phyloP scores from a whole-genome alignment of 768 basidiomycete genomes.

The Rhizopogon vesiculosus region DNA sequence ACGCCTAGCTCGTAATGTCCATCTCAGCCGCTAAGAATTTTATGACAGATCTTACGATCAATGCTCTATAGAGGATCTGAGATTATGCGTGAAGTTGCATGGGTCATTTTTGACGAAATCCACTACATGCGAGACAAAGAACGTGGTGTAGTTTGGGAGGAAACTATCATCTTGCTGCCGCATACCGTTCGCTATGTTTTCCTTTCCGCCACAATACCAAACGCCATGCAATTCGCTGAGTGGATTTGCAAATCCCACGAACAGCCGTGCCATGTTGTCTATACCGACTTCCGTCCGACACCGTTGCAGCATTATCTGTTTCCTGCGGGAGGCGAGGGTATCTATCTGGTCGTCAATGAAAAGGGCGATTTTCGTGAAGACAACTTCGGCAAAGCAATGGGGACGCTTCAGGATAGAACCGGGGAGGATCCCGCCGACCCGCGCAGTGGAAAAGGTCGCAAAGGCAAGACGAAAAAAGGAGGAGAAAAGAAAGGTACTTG shows the following conservation, averaged over 20 bases:
- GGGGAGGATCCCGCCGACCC: slow-evolving; percentile 94
- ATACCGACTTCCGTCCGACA: slow-evolving; percentile 98
- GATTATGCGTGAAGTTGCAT: slow-evolving; percentile 99
- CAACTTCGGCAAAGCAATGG: slow-evolving; percentile 98
- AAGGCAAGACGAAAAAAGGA: slow-evolving; percentile 94
- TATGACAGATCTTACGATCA: slow-evolving; percentile 83
- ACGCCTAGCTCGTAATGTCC: neutral
- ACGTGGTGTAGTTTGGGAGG: slow-evolving; percentile 99
- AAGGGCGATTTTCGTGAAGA: slow-evolving; percentile 96
- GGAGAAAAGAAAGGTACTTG: slow-evolving; percentile 78
- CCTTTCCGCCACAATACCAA: slow-evolving; percentile 97
- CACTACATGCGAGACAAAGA: slow-evolving; percentile 99
- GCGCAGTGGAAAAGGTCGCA: slow-evolving; percentile 76
- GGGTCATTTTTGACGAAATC: slow-evolving; percentile 99
- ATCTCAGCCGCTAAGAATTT: neutral
- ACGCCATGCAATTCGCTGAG: slow-evolving; percentile 98
- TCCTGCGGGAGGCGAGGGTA: slow-evolving; percentile 94
- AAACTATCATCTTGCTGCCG: slow-evolving; percentile 95
- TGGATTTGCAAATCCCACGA: slow-evolving; percentile 98
- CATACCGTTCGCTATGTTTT: slow-evolving; percentile 97
- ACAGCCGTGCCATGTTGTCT: slow-evolving; percentile 98
- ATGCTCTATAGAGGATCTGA: slow-evolving; percentile 99
- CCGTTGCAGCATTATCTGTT: slow-evolving; percentile 98
- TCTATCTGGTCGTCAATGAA: slow-evolving; percentile 98
- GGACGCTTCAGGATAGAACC: slow-evolving; percentile 73